Conservation (phyloP, 2,329 filamentous ascomycete genomes). For the Colletotrichum ledebouriae region DNA sequence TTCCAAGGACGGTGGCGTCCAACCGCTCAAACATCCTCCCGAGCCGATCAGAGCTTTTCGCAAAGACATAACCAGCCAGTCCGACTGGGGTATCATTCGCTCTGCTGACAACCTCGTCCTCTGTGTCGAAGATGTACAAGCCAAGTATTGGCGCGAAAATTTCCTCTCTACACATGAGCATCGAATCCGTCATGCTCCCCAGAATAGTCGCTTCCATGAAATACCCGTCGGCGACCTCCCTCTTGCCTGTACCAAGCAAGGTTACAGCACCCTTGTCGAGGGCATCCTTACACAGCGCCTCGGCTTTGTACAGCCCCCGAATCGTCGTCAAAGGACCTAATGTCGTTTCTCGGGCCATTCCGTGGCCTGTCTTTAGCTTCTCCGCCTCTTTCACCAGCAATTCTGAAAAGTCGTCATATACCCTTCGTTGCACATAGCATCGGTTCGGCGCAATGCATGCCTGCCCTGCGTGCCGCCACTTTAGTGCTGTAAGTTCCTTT, state of each 20-base stretch:
- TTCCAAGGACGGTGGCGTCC: slow-evolving; percentile 76
- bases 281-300: slow-evolving; percentile 73
- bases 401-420: slow-evolving; percentile 69
- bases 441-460: slow-evolving; percentile 71
- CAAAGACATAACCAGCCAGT: slow-evolving; percentile 82
- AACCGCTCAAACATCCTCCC: slow-evolving; percentile 63
- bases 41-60: slow-evolving; percentile 55
- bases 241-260: slow-evolving; percentile 66
- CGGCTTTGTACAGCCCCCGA: slow-evolving; percentile 51
- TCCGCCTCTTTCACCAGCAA: slow-evolving; percentile 51
- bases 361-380: slow-evolving; percentile 44
- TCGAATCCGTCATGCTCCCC: slow-evolving; percentile 74
- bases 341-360: slow-evolving; percentile 48
- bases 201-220: slow-evolving; percentile 82
- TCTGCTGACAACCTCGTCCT: slow-evolving; percentile 77
- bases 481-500: slow-evolving; percentile 64
- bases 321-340: slow-evolving; percentile 54
- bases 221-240: slow-evolving; percentile 73
- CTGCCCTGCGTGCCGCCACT: slow-evolving; percentile 70
- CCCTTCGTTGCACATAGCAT: slow-evolving; percentile 67
- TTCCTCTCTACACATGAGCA: slow-evolving; percentile 77
- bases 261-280: slow-evolving; percentile 72
- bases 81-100: slow-evolving; percentile 79
- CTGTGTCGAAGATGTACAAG: slow-evolving; percentile 77
- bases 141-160: slow-evolving; percentile 83